Conservation (phyloP, 352 stramenopile genomes). For the Peronospora belbahrii region DNA sequence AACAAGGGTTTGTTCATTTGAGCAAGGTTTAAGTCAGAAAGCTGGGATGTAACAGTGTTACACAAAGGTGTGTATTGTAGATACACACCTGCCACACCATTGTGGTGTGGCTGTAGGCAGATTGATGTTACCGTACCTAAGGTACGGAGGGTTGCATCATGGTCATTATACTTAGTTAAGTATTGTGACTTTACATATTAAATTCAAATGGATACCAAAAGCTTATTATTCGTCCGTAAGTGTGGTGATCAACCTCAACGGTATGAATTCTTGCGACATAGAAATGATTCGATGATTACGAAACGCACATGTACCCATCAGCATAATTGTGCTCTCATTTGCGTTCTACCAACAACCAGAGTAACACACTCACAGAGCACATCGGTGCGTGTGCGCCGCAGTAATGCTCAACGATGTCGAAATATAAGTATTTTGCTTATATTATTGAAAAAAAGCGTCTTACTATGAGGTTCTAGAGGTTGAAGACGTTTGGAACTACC, state of each 20-base stretch:
- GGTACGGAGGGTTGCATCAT: too few species aligned
- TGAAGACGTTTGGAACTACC: too few species aligned
- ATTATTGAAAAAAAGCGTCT: too few species aligned
- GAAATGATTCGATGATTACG: background rate
- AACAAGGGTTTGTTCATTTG: conserved; percentile 27
- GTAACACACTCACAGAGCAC: conserved; percentile 9
- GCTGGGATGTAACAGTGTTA: conserved; percentile 39
- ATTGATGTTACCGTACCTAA: conserved; percentile 15
- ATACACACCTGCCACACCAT: too few species aligned
- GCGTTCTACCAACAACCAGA: conserved; percentile 17
- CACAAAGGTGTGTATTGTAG: too few species aligned
- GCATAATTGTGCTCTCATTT: conserved; percentile 21
- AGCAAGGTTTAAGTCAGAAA: conserved; percentile 39
- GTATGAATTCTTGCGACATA: conserved; percentile 15
- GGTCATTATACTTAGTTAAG: too few species aligned
- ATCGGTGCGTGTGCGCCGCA: conserved; percentile 9
- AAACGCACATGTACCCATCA: conserved; percentile 4
- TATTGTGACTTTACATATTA: too few species aligned
- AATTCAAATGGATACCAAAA: conserved; percentile 25
- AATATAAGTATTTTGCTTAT: conserved; percentile 1
- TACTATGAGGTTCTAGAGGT: too few species aligned
- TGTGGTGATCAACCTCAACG: conserved; percentile 58
- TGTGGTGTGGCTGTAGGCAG: too few species aligned
- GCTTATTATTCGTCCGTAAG: conserved; percentile 35
- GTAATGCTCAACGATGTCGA: background rate